phyloP scores from a whole-genome alignment of 805 yeast genomes.

The Metschnikowia arizonensis region DNA sequence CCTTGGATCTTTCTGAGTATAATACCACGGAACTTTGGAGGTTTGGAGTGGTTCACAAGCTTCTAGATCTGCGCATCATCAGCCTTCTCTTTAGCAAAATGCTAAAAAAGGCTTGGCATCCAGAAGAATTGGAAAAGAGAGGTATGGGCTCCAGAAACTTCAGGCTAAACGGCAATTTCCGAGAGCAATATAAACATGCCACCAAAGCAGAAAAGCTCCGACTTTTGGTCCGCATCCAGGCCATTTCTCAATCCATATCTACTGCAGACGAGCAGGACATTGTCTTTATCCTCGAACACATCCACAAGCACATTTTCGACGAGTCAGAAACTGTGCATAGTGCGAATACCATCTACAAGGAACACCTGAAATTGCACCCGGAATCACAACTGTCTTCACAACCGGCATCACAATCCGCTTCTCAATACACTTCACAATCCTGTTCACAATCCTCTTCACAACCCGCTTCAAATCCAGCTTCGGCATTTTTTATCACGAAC shows the following conservation, averaged over 20 bases:
- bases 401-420: too few species aligned
- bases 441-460: too few species aligned
- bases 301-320: conserved; percentile 8
- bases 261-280: conserved; percentile 18
- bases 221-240: conserved; percentile 26
- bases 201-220: conserved; percentile 19
- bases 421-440: too few species aligned
- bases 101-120: conserved; percentile 13
- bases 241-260: conserved; percentile 30
- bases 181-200: conserved; percentile 14
- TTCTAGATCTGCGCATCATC: conserved; percentile 9
- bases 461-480: too few species aligned
- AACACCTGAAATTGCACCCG: too few species aligned
- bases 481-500: conserved; percentile 6
- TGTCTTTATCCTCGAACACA: conserved; percentile 17
- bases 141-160: background rate
- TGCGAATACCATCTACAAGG: background rate
- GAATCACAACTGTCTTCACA: too few species aligned
- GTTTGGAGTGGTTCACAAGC: conserved; percentile 12
- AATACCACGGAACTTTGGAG: conserved; percentile 15
- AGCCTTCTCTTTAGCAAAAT: conserved; percentile 14
- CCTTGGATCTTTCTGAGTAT: conserved; percentile 9
- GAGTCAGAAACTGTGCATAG: conserved; percentile 6
- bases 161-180: conserved; percentile 13
- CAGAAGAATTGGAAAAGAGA: conserved; percentile 6